Base-by-base conservation (phyloP, 768 basidiomycete genomes). In the Amanita pseudoporphyria region DNA sequence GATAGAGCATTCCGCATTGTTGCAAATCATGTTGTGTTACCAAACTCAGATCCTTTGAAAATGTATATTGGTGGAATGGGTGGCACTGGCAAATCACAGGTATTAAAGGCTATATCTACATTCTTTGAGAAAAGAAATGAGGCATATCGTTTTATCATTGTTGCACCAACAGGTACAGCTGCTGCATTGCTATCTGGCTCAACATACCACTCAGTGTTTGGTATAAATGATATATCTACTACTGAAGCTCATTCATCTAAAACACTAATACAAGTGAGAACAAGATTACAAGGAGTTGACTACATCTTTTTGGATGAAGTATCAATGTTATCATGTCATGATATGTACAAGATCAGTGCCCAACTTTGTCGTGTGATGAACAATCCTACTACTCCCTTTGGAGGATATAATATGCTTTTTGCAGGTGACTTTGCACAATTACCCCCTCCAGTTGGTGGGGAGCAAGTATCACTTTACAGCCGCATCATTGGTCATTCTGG, bases 21-120 rank as follows among this genome's bases (percentile, higher is more conserved):
- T 13, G 60, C 61, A 3, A 55, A 66, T 33, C 66, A n/a, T n/a
- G n/a, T n/a, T n/a, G n/a, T n/a, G n/a, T n/a, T n/a, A n/a, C n/a
- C n/a, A n/a, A n/a, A n/a, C 67, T 57, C 53, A 4, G 55, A 58
- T 0, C 64, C 58, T 16, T 43, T 70, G 0, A 54, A 54, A 41
- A 64, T 70, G 64, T 62, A 67, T 42, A 36, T 68, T 3, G 64
- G 62, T 16, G 67, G 67, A 70, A 68, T n/a, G n/a, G n/a, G n/a
- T n/a, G n/a, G n/a, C n/a, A n/a, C n/a, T n/a, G n/a, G n/a, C n/a
- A n/a, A n/a, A 49, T 57, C 61, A 0, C 60, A 62, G 26, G 64
- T 70, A 0, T 55, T 70, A 2, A 53, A 61, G 40, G 58, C 65
- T 14, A 3, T 64, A 9, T 45, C 57, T 2, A 3, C 42, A 31